Evolutionary conservation across 768 basidiomycete species (phyloP).

Genomic region (Artomyces pyxidatus): DNA sequence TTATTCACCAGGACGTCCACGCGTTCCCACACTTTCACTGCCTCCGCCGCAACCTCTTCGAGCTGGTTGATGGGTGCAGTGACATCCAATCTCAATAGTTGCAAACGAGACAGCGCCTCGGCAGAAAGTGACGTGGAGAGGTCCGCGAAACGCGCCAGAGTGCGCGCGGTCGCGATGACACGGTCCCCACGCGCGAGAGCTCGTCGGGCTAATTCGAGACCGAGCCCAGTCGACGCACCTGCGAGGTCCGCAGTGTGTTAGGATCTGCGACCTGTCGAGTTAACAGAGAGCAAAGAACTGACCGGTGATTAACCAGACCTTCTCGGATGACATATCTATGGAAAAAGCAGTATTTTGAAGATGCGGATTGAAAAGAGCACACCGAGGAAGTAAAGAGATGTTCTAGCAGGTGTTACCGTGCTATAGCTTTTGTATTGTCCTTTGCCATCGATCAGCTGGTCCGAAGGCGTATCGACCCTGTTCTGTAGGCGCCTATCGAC

Average conservation of each 20-base stretch:
- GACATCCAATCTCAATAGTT: slow-evolving; percentile 5
- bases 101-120: not conserved
- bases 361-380: too few relatives aligned
- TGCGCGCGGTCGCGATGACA: slow-evolving; percentile 7
- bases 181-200: slow-evolving; percentile 8
- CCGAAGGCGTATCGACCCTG: too few relatives aligned
- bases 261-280: too few relatives aligned
- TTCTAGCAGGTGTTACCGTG: too few relatives aligned
- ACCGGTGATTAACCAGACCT: slow-evolving; percentile 11
- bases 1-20: slow-evolving; percentile 10
- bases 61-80: not conserved
- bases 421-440: too few relatives aligned
- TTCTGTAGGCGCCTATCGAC: too few relatives aligned
- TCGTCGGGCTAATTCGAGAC: slow-evolving; percentile 2
- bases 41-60: slow-evolving; percentile 1
- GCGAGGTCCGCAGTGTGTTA: not conserved
- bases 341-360: too few relatives aligned
- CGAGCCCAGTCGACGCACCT: slow-evolving; percentile 11
- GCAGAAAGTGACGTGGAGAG: slow-evolving; percentile 1
- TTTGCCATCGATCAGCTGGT: too few relatives aligned
- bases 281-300: not conserved
- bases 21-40: slow-evolving; percentile 1
- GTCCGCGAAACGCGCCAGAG: not conserved
- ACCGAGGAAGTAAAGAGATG: too few relatives aligned
- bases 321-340: too few relatives aligned